phyloP scores from a whole-genome alignment of 2,329 filamentous ascomycete species.

The Endoconidiophora laricicola region DNA sequence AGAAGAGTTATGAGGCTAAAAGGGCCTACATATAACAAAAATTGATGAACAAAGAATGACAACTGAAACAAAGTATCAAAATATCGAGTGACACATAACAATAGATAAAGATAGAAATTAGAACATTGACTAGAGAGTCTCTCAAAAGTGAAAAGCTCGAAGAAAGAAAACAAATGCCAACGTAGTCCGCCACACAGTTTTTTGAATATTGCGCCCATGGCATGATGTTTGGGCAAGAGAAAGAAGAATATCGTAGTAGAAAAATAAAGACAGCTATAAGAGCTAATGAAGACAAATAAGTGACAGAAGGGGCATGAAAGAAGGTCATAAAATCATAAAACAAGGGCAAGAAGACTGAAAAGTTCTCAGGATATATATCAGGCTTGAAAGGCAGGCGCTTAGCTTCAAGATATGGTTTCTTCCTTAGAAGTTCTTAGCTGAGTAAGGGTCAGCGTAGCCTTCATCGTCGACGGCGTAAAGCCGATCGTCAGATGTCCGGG shows the following conservation, averaged over 20 bases:
- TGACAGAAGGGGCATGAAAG: not conserved
- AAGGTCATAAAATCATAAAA: not conserved
- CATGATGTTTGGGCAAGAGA: not conserved
- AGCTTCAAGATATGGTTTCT: not conserved
- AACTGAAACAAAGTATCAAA: no score
- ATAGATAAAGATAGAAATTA: no score
- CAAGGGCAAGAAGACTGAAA: not conserved
- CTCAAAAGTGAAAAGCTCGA: not conserved
- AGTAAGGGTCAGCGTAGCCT: conserved; percentile 5
- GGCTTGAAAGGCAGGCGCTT: not conserved
- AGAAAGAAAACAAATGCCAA: not conserved
- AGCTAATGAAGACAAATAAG: not conserved
- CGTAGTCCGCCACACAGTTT: not conserved
- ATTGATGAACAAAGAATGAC: no score
- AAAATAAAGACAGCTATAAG: no score
- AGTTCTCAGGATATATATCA: not conserved
- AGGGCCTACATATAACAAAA: no score
- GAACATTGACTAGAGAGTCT: not conserved
- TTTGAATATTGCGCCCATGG: not conserved
- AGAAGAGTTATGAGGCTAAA: no score
- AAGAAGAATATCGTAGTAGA: not conserved
- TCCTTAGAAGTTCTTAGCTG: conserved; percentile 6
- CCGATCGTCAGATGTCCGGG: conserved; percentile 8
- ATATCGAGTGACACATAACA: no score
- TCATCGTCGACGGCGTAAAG: conserved; percentile 6